Conservation (phyloP, 2,329 filamentous ascomycete species). For the Diaporthe sp. region DNA sequence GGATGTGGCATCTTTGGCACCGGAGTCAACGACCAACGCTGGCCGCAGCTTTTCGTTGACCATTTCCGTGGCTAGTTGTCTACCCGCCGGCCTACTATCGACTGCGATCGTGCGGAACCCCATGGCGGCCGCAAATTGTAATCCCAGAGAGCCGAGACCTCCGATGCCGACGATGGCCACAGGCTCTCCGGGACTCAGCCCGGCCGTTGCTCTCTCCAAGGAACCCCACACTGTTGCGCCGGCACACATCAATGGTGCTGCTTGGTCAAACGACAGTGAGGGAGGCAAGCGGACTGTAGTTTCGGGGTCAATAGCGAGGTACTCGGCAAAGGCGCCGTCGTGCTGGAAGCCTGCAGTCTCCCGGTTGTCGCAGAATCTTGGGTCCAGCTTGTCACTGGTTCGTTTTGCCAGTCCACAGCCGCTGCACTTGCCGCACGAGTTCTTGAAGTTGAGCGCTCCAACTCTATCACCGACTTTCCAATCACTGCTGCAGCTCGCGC, state of each 20-base stretch:
- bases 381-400: constrained; percentile 30
- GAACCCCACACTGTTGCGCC: constrained; percentile 10
- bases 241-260: constrained; percentile 8
- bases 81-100: constrained; percentile 14
- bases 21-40: constrained; percentile 13
- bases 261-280: constrained; percentile 2
- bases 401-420: constrained; percentile 5
- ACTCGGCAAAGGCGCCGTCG: constrained; percentile 52
- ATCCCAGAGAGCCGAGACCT: constrained; percentile 4
- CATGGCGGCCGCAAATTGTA: constrained; percentile 16
- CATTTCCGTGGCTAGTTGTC: constrained; percentile 8
- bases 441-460: constrained; percentile 36
- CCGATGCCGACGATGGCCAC: constrained; percentile 9
- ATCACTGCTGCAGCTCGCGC: constrained; percentile 42
- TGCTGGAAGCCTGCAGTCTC: constrained; percentile 51
- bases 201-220: background rate
- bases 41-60: background rate
- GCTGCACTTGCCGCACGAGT: background rate
- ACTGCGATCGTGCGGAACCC: background rate
- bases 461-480: constrained; percentile 50
- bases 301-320: constrained; percentile 48
- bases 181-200: background rate
- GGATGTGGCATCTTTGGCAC: background rate
- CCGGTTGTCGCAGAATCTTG: constrained; percentile 46
- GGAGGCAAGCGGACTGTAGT: constrained; percentile 9